phyloP scores from a whole-genome alignment of 768 basidiomycete genomes.

The Podaxis rugospora region DNA sequence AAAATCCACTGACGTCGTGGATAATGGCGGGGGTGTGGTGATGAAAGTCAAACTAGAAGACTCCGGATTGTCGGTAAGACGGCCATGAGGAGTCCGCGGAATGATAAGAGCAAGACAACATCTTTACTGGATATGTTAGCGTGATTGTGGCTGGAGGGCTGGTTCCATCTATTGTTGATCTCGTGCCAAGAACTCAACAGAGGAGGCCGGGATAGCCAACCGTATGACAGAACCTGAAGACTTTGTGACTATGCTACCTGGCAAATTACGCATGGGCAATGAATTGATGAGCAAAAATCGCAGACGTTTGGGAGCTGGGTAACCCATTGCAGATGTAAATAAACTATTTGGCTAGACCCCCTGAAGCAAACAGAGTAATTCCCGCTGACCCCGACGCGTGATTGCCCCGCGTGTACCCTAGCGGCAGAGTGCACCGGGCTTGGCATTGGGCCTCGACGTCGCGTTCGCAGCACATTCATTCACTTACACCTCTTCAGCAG shows the following conservation, averaged over 20 bases:
- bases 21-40: background rate
- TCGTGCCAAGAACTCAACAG: no score
- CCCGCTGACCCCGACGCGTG: background rate
- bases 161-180: no score
- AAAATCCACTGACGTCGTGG: background rate
- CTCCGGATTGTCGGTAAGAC: no score
- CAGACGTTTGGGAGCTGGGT: no score
- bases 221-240: no score
- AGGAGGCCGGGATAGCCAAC: no score
- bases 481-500: background rate
- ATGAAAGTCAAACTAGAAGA: background rate
- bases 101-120: background rate
- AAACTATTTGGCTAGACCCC: background rate
- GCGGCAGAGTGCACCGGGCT: background rate
- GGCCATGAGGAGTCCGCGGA: background rate
- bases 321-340: background rate
- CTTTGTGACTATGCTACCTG: no score
- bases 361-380: background rate
- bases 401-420: background rate
- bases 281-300: no score
- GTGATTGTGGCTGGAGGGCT: no score
- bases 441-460: background rate
- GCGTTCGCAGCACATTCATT: background rate
- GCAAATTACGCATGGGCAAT: no score
- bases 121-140: no score